Percentiles rank a stretch among this genome's conserved stretches.
These are phyloP conservation scores for Botryotinia convoluta DNA, from an alignment of 2,329 filamentous ascomycete species.

Conservation along the genomic window DNA sequence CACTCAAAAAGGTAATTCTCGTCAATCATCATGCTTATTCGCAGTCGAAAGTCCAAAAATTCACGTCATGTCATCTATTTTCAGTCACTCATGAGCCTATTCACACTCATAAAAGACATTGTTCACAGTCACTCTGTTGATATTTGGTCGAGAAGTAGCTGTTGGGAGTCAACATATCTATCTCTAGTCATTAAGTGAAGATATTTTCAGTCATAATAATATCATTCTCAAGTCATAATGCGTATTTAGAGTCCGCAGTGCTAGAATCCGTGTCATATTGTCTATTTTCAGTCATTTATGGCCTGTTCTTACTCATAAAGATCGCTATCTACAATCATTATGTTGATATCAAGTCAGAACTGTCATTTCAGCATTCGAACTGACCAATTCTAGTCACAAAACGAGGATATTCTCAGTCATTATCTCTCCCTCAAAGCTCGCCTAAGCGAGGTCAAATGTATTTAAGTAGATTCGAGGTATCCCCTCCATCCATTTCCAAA, in stretches of 20 bases:
- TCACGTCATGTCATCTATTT: background rate
- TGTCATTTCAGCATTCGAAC: background rate
- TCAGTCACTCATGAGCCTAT: background rate
- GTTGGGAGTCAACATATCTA: background rate
- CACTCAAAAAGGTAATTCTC: fast-evolving
- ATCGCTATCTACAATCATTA: too few relatives aligned
- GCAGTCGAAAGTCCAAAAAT: background rate
- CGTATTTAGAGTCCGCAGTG: background rate
- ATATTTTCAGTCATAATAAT: background rate
- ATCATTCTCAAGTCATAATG: background rate
- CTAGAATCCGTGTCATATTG: too few relatives aligned
- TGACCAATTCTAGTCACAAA: background rate
- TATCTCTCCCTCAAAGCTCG: background rate
- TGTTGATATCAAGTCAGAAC: background rate
- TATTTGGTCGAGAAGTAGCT: background rate
- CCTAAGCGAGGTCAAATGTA: background rate
- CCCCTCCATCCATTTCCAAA: background rate
- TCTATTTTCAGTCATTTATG: background rate
- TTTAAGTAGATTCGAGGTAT: background rate
- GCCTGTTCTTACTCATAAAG: too few relatives aligned
- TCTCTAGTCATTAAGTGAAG: background rate
- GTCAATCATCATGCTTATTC: background rate
- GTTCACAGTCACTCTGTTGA: background rate
- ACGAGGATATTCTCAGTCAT: background rate
- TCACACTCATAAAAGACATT: background rate